Evolutionary conservation across 2,329 filamentous ascomycete species (phyloP), one percentile per base, ranked within the genome.

Genomic region (Cyclaneusma minus): DNA sequence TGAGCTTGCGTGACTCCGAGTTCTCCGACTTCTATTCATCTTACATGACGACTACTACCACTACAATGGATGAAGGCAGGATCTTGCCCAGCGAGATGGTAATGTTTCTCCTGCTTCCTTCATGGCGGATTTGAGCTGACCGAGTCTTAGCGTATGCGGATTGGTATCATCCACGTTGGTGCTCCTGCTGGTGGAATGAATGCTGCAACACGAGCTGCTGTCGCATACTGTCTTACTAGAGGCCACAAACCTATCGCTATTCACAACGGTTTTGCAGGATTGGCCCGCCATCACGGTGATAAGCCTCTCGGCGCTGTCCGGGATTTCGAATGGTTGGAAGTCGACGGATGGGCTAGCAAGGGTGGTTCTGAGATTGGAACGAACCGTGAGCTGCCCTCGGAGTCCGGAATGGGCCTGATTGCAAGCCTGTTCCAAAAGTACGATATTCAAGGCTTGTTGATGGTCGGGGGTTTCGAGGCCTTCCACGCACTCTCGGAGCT

Each of bases 161-260:
- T 98, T 43, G 89, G 83, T 25, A 93, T 98, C 45, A 82, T 98
- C 53, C 91, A 95, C 44, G 85, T 95, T 13, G 89, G 89, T 43
- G 89, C 89, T 8, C 89, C 89, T 6, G 89, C 89, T 16, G 89
- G 89, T 51, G 89, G 89, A 43, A 95, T 98, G 81, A 98, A 98
- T 54, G 85, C 87, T 15, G 89, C 89, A 21, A 89, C 91, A 12
- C 74, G 89, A 39, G 87, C 83, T 16, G 87, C 82, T 9, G 85
- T 94, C 11, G 83, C 84, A 16, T 94, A 94, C 60, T 95, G 85
- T 50, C 53, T 92, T 31, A 79, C 80, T 22, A 72, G 84, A 32
- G 89, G 89, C n/a, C 89, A 98, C 51, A 83, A 82, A 27, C 81
- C 89, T 4, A 52, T 95, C 42, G 87, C 83, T 11, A 84, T 98